Evolutionary conservation across 108 stramenopile species (phyloP).

Genomic region (Nitzschia sp.): DNA sequence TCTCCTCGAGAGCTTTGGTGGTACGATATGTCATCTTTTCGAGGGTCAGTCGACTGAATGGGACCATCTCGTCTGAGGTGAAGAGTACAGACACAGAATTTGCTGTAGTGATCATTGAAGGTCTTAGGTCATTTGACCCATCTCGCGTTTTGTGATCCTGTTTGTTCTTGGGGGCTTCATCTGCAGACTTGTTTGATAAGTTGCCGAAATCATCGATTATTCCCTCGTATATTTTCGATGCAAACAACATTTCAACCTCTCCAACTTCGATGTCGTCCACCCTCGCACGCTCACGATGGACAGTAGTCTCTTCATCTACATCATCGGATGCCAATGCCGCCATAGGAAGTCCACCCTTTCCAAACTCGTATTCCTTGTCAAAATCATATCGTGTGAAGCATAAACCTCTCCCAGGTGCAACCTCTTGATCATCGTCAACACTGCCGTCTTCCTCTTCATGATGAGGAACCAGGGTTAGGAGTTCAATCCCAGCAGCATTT

Average conservation of each 20-base stretch:
- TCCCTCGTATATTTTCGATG: slow-evolving; percentile 31
- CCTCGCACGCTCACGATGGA: slow-evolving; percentile 18
- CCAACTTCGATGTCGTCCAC: slow-evolving; percentile 39
- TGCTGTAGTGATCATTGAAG: slow-evolving; percentile 15
- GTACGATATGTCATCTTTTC: slow-evolving; percentile 11
- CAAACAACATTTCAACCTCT: slow-evolving; percentile 46
- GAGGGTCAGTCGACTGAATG: slow-evolving; percentile 37
- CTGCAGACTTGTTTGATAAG: not conserved
- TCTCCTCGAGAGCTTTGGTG: not conserved
- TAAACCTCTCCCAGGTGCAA: not conserved
- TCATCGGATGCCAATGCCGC: slow-evolving; percentile 32
- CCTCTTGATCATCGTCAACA: slow-evolving; percentile 13
- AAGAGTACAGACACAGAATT: slow-evolving; percentile 32
- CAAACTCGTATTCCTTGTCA: slow-evolving; percentile 41
- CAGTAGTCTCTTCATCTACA: slow-evolving; percentile 1
- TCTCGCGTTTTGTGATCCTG: not conserved
- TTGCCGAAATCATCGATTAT: slow-evolving; percentile 33
- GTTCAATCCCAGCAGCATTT: slow-evolving; percentile 44
- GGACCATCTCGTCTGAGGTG: slow-evolving; percentile 39
- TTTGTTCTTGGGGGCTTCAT: not conserved
- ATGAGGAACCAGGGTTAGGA: slow-evolving; percentile 32
- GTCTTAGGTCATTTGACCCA: not conserved
- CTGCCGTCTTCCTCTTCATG: slow-evolving; percentile 3
- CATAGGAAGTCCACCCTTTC: slow-evolving; percentile 43
- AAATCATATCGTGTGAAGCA: slow-evolving; percentile 34